phyloP scores from a whole-genome alignment of 495 filamentous ascomycete genomes.

The Daldinia grandis region DNA sequence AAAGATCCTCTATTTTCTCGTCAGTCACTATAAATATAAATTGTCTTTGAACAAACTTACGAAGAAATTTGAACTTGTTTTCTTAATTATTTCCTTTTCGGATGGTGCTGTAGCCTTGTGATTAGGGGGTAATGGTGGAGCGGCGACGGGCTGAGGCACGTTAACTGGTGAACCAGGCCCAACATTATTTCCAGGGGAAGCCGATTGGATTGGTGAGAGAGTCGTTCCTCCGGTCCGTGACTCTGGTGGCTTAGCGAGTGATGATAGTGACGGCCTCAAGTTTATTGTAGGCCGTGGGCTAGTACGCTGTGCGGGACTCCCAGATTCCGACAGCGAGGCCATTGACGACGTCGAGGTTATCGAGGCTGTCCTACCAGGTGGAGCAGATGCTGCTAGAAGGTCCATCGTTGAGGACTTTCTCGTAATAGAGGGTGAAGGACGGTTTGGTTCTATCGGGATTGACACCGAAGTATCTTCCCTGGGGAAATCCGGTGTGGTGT shows the following conservation, averaged over 20 bases:
- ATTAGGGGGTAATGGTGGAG: slow-evolving; percentile 5
- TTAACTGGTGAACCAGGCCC: slow-evolving; percentile 24
- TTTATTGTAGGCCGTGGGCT: slow-evolving; percentile 29
- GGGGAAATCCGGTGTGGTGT: slow-evolving; percentile 26
- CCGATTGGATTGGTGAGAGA: slow-evolving; percentile 40
- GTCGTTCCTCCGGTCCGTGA: slow-evolving; percentile 21
- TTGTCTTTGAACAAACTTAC: slow-evolving; percentile 28
- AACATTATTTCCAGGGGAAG: slow-evolving; percentile 27
- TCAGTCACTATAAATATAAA: slow-evolving; percentile 25
- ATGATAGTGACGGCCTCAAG: slow-evolving; percentile 36
- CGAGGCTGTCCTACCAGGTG: slow-evolving; percentile 34
- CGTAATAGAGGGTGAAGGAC: slow-evolving; percentile 21
- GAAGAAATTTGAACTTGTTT: slow-evolving; percentile 48
- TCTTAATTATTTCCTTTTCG: slow-evolving; percentile 39
- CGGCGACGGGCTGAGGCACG: slow-evolving; percentile 1
- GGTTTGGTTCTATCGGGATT: slow-evolving; percentile 29
- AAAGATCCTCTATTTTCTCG: slow-evolving; percentile 54
- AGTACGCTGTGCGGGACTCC: slow-evolving; percentile 3
- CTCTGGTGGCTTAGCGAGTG: slow-evolving; percentile 33
- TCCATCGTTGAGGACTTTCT: slow-evolving; percentile 35
- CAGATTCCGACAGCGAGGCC: slow-evolving; percentile 25
- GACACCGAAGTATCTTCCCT: slow-evolving; percentile 27
- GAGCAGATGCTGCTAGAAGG: slow-evolving; percentile 37
- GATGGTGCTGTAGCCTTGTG: not conserved
- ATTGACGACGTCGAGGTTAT: slow-evolving; percentile 35